Percentiles rank a stretch among this genome's conserved stretches.
These are phyloP conservation scores for Fraxinus paxiana DNA, from an alignment of 305 asterid species.

Conservation along the genomic window DNA sequence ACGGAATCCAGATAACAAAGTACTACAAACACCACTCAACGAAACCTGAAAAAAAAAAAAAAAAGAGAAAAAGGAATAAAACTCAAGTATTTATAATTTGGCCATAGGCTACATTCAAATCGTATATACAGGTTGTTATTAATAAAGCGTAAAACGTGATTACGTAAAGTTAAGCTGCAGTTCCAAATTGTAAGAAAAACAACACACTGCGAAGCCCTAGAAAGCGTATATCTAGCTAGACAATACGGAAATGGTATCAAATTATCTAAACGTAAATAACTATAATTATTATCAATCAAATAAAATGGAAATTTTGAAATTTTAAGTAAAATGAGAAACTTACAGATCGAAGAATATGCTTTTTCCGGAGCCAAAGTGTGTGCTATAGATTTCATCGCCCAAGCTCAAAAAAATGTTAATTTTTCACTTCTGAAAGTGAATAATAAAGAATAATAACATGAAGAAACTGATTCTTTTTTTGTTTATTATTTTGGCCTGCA, in stretches of 20 bases:
- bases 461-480: neutral
- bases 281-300: neutral
- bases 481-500: neutral
- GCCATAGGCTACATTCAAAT: slow-evolving; percentile 14
- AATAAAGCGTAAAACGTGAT: neutral
- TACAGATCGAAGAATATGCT: slow-evolving; percentile 17
- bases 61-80: neutral
- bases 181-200: neutral
- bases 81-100: slow-evolving; percentile 14
- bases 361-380: neutral
- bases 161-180: neutral
- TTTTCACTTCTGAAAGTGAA: neutral
- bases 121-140: neutral
- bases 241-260: neutral
- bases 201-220: neutral
- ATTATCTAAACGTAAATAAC: neutral
- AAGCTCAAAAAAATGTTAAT: neutral
- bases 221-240: neutral
- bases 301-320: neutral
- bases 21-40: slow-evolving; percentile 31
- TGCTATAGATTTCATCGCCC: slow-evolving; percentile 1
- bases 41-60: slow-evolving; percentile 43
- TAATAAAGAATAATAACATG: neutral
- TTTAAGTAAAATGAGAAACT: neutral
- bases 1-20: slow-evolving; percentile 18